A percentile compares a stretch with the other conserved stretches of the same genome.
Conservation (phyloP, 2,329 filamentous ascomycete species). For the Phyllosticta capitalensis region DNA sequence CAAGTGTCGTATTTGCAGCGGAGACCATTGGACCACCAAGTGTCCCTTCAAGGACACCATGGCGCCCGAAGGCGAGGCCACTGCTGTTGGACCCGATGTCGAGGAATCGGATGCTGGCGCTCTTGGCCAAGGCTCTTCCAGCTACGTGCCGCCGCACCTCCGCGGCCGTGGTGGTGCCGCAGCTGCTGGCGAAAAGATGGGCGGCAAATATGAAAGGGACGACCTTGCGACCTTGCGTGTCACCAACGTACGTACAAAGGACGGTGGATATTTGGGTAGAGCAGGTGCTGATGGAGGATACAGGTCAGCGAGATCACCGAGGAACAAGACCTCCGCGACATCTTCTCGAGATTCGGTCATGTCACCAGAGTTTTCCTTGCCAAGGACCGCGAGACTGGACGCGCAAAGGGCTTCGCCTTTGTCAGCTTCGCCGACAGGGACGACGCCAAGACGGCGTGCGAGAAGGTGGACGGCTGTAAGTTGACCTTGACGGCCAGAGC, state of each 20-base stretch:
- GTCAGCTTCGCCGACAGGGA: conserved; percentile 88
- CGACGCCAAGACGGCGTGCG: conserved; percentile 86
- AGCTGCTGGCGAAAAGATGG: conserved; percentile 70
- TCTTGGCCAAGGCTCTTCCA: conserved; percentile 59
- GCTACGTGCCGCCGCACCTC: conserved; percentile 90
- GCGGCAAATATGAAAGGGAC: conserved; percentile 90
- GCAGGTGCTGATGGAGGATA: conserved; percentile 9
- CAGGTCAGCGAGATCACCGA: conserved; percentile 96
- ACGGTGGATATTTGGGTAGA: not conserved
- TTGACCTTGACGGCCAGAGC: not conserved
- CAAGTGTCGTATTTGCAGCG: conserved; percentile 98
- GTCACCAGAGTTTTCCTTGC: conserved; percentile 96
- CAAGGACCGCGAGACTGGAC: conserved; percentile 91
- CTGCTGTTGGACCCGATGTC: conserved; percentile 38
- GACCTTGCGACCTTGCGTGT: conserved; percentile 93
- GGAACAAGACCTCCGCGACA: conserved; percentile 87
- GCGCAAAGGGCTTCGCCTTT: conserved; percentile 98
- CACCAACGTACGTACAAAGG: conserved; percentile 58
- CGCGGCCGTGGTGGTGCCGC: conserved; percentile 62
- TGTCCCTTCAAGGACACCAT: conserved; percentile 99
- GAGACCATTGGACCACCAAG: conserved; percentile 97
- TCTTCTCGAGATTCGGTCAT: conserved; percentile 95
- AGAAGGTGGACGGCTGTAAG: conserved; percentile 85
- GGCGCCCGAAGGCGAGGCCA: conserved; percentile 59
- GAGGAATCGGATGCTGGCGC: conserved; percentile 43